Percentiles rank a stretch among this genome's conserved stretches.
Conservation (phyloP, 257 asterid genomes). For the Nicotiana attenuata region DNA sequence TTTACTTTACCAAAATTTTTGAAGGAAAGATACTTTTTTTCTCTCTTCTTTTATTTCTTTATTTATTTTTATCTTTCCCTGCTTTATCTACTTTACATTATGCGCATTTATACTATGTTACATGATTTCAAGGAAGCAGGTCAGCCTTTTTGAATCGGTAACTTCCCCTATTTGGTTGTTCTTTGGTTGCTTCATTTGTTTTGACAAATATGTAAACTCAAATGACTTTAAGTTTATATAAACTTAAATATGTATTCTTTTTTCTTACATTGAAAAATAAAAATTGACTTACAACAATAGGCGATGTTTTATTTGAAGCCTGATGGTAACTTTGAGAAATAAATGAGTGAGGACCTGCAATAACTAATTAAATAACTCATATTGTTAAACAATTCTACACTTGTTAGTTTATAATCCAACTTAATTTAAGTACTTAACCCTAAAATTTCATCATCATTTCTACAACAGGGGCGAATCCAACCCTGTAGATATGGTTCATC, state of each 20-base stretch:
- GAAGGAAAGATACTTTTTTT: neutral
- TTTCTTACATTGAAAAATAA: no score
- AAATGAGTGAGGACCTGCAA: neutral
- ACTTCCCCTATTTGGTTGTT: constrained; percentile 14
- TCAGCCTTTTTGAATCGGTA: constrained; percentile 27
- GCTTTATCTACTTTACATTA: neutral
- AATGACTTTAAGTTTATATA: neutral
- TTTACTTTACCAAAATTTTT: no score
- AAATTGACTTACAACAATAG: neutral
- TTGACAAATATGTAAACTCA: neutral
- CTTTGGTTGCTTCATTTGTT: constrained; percentile 5
- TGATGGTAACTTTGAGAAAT: no score
- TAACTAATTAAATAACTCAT: no score
- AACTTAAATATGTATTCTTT: no score
- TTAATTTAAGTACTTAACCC: no score
- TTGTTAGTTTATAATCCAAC: no score
- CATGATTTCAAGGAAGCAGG: constrained; percentile 26
- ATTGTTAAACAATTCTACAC: no score
- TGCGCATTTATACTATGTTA: constrained; percentile 1
- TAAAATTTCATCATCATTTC: neutral
- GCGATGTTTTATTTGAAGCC: no score
- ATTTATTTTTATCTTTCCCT: neutral
- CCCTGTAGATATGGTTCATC: no score
- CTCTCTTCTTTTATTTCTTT: neutral
- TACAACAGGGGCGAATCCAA: neutral